These are phyloP conservation scores for Cercospora citrullina DNA, from an alignment of 2,329 filamentous ascomycete genomes.

Conservation along the genomic window DNA sequence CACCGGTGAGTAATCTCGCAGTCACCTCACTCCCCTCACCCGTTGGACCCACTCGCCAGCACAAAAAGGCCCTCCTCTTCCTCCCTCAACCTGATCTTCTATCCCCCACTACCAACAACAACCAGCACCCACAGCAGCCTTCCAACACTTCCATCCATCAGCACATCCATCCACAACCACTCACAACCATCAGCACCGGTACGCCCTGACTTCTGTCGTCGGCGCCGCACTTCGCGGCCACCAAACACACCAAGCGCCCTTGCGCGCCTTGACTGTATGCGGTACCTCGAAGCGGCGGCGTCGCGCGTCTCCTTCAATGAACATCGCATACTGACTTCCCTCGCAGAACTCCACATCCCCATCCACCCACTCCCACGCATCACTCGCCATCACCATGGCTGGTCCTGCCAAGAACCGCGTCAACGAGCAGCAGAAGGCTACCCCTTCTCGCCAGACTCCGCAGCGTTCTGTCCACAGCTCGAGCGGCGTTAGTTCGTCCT, in stretches of 20 bases:
- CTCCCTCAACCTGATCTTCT: slow-evolving; percentile 5
- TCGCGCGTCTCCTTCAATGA: not conserved
- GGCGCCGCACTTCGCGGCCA: not conserved
- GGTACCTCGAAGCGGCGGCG: not conserved
- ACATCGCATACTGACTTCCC: not conserved
- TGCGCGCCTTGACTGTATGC: not conserved
- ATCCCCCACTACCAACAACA: slow-evolving; percentile 9
- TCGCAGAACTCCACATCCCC: not conserved
- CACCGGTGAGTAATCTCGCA: slow-evolving; percentile 2
- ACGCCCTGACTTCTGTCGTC: not conserved
- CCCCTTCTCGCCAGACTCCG: not conserved
- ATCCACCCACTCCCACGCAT: not conserved
- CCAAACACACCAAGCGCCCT: not conserved
- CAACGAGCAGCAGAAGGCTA: slow-evolving; percentile 6
- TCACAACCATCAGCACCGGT: slow-evolving; percentile 9
- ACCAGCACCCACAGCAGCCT: slow-evolving; percentile 1
- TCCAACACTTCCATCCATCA: not conserved
- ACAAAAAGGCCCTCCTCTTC: not conserved
- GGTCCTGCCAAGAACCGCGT: slow-evolving; percentile 24
- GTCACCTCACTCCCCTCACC: not conserved
- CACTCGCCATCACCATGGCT: slow-evolving; percentile 18
- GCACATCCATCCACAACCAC: slow-evolving; percentile 8
- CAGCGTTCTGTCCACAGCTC: not conserved
- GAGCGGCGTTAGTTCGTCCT: slow-evolving; percentile 16
- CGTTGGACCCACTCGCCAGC: not conserved